Evolutionary conservation across 495 filamentous ascomycete genomes (phyloP), one percentile per base, ranked within the genome.

Genomic region (Copromyces sp.): DNA sequence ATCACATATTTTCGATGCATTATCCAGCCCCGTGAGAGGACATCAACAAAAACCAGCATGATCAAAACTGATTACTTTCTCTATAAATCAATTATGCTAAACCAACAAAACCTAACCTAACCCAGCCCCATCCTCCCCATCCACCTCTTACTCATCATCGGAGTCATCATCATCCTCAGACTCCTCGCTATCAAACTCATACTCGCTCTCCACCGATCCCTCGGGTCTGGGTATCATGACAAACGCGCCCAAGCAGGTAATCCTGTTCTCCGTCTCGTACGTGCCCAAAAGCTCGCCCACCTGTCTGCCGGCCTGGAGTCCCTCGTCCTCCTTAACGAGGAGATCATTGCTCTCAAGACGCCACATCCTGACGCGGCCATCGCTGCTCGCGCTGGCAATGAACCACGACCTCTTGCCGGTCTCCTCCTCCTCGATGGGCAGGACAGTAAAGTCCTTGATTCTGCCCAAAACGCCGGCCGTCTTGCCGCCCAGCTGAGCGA

Each of bases 221-320:
- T 84, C 82, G 9, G 84, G 82, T 24, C 83, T 82, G 65, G 87
- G 84, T 82, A 89, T 85, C 94, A 98, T 97, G 72, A 92, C 83
- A 80, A 97, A 98, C 59, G 91, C 90, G 72, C 85, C 89, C 74
- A 99, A 72, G 80, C 95, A 99, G 12, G 94, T 99, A 73, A 99
- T 94, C 68, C 95, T 87, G 79, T 94, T 92, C 40, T 90, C 89
- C 9, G 94, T 98, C 79, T 93, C 91, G 74, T 94, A 94, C 70
- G 89, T 90, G 14, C 89, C 94, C 61, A 97, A 77, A 44, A 97
- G 81, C 73, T 83, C 86, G 40, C 94, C 95, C 32, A 93, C 82
- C 74, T 92, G 90, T 73, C 86, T 84, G 29, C 72, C 71, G 35
- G 78, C 70, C 70, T 79, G 75, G 6, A 17, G 1, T 3, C n/a